Evolutionary conservation across 768 basidiomycete species (phyloP), one percentile per base, ranked within the genome.

Genomic region (Phylloporus rhodoxanthus): DNA sequence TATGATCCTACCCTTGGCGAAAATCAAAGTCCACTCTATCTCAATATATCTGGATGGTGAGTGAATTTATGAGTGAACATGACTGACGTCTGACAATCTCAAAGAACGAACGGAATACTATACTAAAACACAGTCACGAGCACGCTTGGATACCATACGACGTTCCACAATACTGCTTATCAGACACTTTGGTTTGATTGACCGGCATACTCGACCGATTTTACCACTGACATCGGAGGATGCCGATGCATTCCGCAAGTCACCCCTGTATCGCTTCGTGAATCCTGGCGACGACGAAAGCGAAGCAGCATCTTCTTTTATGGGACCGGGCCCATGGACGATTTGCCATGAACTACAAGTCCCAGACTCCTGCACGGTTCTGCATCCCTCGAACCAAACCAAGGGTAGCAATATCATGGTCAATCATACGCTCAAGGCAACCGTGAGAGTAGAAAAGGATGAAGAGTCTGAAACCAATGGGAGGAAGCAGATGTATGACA

Each of bases 291-390:
- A 75, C 39, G 77, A 82, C 56, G 59, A 76, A 25, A 78, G 77
- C 0, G 81, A 85, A 45, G 64, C 77, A 43, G 79, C 76, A 25
- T 80, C 84, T 19, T 73, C 61, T 38, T 68, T 79, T 52, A 84
- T 84, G 82, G 86, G 85, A 25, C 80, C 81, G 2, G 94, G 95
- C 0, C 94, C 95, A 11, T 98, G 94, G 94, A 74, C 76, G 8
- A 78, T 98, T 52, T 80, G 82, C 49, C 76, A 80, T 46, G 72
- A 79, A 26, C 62, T 97, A 38, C 75, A 75, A 38, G 72, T 97
- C 2, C 93, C 94, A 0, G 68, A 67, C 14, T 77, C 81, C 2
- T 88, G 85, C 57, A 63, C 63, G 19, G 63, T 69, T 43, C 68
- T 97, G 43, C 81, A 79, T 58, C 86, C 89, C 57, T 88, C 91